Percentiles rank a stretch among this genome's conserved stretches.
Evolutionary conservation across 139 green algal species (phyloP).

Genomic region (Auxenochlorella pyrenoidosa): DNA sequence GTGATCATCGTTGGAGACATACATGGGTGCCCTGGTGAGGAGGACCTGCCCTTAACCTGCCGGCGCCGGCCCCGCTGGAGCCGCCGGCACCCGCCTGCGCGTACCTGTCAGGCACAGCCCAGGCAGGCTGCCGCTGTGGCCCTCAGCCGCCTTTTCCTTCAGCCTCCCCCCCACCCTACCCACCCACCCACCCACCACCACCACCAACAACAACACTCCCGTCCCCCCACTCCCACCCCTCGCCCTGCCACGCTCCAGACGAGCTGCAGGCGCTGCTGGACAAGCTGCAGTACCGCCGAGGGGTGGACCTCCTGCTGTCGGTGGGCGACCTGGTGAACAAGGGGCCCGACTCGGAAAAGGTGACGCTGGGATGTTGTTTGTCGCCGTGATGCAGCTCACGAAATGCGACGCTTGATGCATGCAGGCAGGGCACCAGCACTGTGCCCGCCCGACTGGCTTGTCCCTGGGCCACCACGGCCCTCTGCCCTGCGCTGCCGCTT

Average conservation of each 20-base stretch:
- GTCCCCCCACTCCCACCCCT: background rate
- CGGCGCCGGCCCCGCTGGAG: too few relatives aligned
- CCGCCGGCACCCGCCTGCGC: too few relatives aligned
- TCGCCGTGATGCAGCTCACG: too few relatives aligned
- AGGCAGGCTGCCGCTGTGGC: too few relatives aligned
- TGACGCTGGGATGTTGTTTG: background rate
- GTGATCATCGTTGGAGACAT: slow-evolving; percentile 53
- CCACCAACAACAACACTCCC: background rate
- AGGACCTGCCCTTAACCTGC: too few relatives aligned
- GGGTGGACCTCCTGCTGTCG: slow-evolving; percentile 43
- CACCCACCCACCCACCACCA: background rate
- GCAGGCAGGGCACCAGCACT: too few relatives aligned
- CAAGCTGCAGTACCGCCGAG: slow-evolving; percentile 12
- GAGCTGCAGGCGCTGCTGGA: slow-evolving; percentile 56
- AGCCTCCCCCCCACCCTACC: background rate
- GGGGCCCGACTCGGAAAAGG: slow-evolving; percentile 35
- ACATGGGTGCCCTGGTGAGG: slow-evolving; percentile 47
- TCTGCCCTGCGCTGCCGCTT: too few relatives aligned
- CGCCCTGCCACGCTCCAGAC: background rate
- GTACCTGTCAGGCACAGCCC: background rate
- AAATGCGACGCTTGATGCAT: too few relatives aligned
- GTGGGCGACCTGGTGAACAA: slow-evolving; percentile 68
- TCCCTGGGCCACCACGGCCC: too few relatives aligned
- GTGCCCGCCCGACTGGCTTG: too few relatives aligned
- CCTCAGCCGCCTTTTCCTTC: background rate